These are phyloP conservation scores for Aegle marmelos DNA, from an alignment of 345 rosid species.

Conservation along the genomic window DNA sequence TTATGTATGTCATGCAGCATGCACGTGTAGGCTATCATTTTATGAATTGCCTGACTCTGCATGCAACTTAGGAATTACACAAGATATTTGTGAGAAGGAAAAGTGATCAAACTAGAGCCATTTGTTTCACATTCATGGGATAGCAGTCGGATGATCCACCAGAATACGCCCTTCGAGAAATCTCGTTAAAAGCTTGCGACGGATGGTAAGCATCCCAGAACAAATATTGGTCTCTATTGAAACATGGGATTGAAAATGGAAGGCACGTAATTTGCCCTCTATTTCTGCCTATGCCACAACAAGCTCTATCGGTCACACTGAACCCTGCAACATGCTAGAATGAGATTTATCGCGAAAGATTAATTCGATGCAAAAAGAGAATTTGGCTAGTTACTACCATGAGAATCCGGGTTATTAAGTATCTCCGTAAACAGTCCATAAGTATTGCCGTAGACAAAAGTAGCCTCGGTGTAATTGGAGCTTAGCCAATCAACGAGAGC, in stretches of 20 bases:
- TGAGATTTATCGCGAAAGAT: neutral
- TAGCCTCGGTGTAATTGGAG: constrained; percentile 18
- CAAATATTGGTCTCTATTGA: constrained; percentile 44
- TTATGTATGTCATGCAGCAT: no score
- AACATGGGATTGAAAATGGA: constrained; percentile 54
- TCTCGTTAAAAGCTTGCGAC: constrained; percentile 55
- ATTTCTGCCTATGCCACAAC: constrained; percentile 71
- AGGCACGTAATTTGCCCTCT: constrained; percentile 63
- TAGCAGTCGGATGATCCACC: constrained; percentile 54
- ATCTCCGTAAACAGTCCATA: constrained; percentile 42
- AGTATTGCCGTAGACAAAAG: constrained; percentile 55
- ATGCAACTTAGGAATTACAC: neutral
- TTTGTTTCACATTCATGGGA: constrained; percentile 52
- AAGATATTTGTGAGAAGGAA: neutral
- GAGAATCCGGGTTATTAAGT: constrained; percentile 30
- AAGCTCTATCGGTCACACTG: constrained; percentile 47
- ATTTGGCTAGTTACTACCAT: constrained; percentile 22
- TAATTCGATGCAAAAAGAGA: neutral
- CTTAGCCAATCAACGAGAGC: constrained; percentile 50
- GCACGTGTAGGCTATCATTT: no score
- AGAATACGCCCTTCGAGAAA: constrained; percentile 43
- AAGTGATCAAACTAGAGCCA: constrained; percentile 28
- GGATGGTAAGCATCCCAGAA: constrained; percentile 81
- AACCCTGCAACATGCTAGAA: constrained; percentile 32
- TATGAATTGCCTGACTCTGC: no score